Percentiles rank a stretch among this genome's conserved stretches.
phyloP scores from a whole-genome alignment of 768 basidiomycete genomes.

The Collybia sp. region DNA sequence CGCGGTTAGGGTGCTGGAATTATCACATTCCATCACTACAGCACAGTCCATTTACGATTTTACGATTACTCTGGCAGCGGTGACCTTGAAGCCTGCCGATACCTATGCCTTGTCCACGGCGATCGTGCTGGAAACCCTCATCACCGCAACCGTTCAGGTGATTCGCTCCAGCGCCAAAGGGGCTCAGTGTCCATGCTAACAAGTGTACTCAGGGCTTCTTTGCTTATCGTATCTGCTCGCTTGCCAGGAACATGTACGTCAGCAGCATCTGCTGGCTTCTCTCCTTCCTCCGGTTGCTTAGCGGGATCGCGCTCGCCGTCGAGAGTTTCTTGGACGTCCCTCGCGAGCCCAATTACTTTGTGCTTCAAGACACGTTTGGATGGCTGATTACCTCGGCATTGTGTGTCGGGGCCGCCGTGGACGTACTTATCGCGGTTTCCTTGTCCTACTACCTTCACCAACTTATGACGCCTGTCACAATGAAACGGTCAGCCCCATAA shows the following conservation, averaged over 20 bases:
- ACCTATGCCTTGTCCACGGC: conserved; percentile 15
- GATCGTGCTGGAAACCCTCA: conserved; percentile 13
- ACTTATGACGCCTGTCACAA: conserved; percentile 3
- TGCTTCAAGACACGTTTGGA: conserved; percentile 11
- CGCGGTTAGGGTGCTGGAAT: conserved; percentile 11
- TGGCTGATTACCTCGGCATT: conserved; percentile 20
- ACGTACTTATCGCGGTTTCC: conserved; percentile 16
- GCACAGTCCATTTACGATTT: conserved; percentile 12
- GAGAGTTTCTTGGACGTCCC: conserved; percentile 17
- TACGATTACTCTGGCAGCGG: conserved; percentile 10
- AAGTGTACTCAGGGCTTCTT: conserved; percentile 13
- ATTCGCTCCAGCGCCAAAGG: background rate
- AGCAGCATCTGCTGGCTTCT: conserved; percentile 11
- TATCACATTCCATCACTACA: conserved; percentile 12
- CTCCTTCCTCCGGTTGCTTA: conserved; percentile 11
- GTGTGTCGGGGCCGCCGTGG: conserved; percentile 14
- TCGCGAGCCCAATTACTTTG: conserved; percentile 14
- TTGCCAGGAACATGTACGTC: conserved; percentile 12
- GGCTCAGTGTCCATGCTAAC: background rate
- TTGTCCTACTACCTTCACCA: conserved; percentile 16
- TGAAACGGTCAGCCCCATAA: conserved; percentile 2
- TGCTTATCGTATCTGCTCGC: conserved; percentile 15
- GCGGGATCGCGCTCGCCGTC: conserved; percentile 11
- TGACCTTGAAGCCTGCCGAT: conserved; percentile 8
- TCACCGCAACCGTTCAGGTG: conserved; percentile 16